phyloP scores from a whole-genome alignment of 108 stramenopile genomes.

The Fragilariopsis cylindrus region DNA sequence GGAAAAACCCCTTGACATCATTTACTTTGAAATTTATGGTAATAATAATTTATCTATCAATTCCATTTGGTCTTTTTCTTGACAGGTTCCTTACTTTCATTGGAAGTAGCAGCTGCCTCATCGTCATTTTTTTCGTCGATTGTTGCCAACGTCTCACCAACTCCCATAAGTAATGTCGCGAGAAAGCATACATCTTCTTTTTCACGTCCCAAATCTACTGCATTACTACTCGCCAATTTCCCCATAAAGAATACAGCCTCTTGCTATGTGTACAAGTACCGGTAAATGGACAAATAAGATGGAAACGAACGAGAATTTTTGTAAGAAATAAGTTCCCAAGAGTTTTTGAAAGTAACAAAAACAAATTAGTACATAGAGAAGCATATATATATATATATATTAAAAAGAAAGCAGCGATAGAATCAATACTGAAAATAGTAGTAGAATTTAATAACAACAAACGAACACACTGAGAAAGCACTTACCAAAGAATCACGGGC shows the following conservation, averaged over 20 bases:
- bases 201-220: slow-evolving; percentile 51
- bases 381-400: neutral
- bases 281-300: too few species aligned
- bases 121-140: slow-evolving; percentile 39
- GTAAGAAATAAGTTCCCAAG: too few species aligned
- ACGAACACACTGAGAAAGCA: too few species aligned
- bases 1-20: too few species aligned
- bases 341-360: neutral
- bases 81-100: slow-evolving; percentile 20
- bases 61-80: slow-evolving; percentile 37
- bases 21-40: too few species aligned
- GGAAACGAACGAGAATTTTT: too few species aligned
- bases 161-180: slow-evolving; percentile 73
- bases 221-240: slow-evolving; percentile 43
- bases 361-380: neutral
- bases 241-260: slow-evolving; percentile 66
- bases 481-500: slow-evolving; percentile 55
- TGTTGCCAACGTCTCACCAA: slow-evolving; percentile 56
- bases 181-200: slow-evolving; percentile 77
- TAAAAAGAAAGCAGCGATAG: neutral
- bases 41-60: neutral
- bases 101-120: neutral
- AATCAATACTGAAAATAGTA: neutral
- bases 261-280: slow-evolving; percentile 9
- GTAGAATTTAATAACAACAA: slow-evolving; percentile 40